phyloP scores from a whole-genome alignment of 768 basidiomycete genomes.

The Suillus luteus region DNA sequence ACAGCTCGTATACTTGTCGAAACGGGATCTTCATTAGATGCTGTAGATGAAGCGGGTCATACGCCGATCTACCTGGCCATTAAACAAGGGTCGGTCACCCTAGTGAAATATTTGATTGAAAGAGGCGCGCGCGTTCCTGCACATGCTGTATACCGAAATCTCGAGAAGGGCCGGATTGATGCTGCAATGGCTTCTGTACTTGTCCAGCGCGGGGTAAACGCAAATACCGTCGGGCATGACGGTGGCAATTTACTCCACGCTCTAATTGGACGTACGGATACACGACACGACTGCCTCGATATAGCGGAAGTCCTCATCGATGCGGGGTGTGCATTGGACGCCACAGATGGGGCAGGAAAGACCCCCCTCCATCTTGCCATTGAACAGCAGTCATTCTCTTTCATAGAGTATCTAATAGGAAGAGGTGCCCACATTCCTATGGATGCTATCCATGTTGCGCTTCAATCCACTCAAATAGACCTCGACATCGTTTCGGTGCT shows the following conservation, averaged over 20 bases:
- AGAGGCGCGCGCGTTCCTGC: background rate
- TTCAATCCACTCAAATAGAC: background rate
- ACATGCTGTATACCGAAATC: background rate
- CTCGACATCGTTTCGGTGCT: background rate
- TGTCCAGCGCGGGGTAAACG: background rate
- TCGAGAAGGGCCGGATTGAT: background rate
- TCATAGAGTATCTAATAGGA: background rate
- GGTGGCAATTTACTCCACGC: background rate
- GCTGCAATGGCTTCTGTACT: background rate
- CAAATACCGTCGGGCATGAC: background rate
- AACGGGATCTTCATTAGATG: background rate
- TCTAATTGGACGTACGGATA: background rate
- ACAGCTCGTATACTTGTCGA: background rate
- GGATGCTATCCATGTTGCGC: conserved; percentile 3
- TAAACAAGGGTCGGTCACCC: background rate
- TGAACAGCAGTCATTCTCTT: background rate
- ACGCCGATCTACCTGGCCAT: background rate
- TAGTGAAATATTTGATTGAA: background rate
- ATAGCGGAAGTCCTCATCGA: background rate
- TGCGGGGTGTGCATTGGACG: background rate
- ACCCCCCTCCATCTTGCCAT: conserved; percentile 4
- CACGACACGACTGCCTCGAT: background rate
- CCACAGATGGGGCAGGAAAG: background rate
- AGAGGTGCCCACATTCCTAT: background rate
- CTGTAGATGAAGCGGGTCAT: background rate